Conservation (phyloP, 805 yeast species). For the Candida golubevii region DNA sequence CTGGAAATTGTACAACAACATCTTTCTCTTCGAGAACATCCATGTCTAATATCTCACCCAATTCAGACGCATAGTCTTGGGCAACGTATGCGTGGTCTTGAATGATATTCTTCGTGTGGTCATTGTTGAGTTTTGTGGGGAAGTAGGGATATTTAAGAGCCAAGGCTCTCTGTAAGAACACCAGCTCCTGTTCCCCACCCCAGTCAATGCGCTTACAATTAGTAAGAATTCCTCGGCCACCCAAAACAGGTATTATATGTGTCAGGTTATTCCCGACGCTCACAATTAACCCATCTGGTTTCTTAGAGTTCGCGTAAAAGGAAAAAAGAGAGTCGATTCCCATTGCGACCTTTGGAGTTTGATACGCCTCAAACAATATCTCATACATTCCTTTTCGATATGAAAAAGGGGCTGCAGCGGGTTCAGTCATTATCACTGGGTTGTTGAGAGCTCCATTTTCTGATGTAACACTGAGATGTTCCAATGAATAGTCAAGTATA, state of each 20-base stretch:
- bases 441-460: conserved; percentile 53
- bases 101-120: conserved; percentile 64
- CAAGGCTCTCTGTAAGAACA: conserved; percentile 58
- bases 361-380: conserved; percentile 78
- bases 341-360: conserved; percentile 65
- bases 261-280: conserved; percentile 82
- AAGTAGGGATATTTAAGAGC: conserved; percentile 87
- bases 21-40: conserved; percentile 66
- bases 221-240: conserved; percentile 60
- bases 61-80: conserved; percentile 59
- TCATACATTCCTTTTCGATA: conserved; percentile 79
- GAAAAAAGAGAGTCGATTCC: conserved; percentile 85
- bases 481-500: conserved; percentile 77
- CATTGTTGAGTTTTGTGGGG: conserved; percentile 64
- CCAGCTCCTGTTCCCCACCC: conserved; percentile 79
- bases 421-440: conserved; percentile 80
- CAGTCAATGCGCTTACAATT: conserved; percentile 81
- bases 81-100: conserved; percentile 79
- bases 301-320: conserved; percentile 56
- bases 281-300: conserved; percentile 63
- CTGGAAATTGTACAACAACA: conserved; percentile 76
- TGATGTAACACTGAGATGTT: conserved; percentile 63
- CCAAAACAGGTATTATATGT: conserved; percentile 72
- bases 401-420: conserved; percentile 61
- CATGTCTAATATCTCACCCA: conserved; percentile 52